Conservation (phyloP, 78 protist genomes). For the Cavenderia fasciculata region DNA sequence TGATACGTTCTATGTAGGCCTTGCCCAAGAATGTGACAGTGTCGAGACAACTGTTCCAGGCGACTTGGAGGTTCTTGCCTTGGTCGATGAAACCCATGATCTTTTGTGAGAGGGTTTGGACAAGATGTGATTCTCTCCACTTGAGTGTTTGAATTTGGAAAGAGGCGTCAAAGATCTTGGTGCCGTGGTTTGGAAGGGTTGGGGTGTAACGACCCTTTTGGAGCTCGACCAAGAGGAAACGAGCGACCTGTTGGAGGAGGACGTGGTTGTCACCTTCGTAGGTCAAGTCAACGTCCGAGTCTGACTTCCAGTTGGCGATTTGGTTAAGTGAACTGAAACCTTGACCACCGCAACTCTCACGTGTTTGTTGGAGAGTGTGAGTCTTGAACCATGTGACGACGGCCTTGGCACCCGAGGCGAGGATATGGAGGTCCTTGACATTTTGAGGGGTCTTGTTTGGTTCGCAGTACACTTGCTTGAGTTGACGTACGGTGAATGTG, state of each 20-base stretch:
- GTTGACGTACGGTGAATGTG: slow-evolving; percentile 10
- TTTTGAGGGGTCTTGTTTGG: slow-evolving; percentile 73
- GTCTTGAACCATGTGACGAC: slow-evolving; percentile 70
- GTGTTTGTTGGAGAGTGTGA: slow-evolving; percentile 31
- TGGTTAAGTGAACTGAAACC: slow-evolving; percentile 76
- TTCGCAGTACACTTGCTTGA: slow-evolving; percentile 65
- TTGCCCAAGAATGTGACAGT: slow-evolving; percentile 30
- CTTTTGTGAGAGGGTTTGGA: slow-evolving; percentile 23
- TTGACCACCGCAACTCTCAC: slow-evolving; percentile 84
- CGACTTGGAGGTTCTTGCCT: slow-evolving; percentile 42
- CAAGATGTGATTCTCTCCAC: slow-evolving; percentile 63
- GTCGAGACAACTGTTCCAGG: slow-evolving; percentile 44
- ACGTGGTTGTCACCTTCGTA: slow-evolving; percentile 82
- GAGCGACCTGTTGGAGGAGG: slow-evolving; percentile 76
- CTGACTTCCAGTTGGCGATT: slow-evolving; percentile 36
- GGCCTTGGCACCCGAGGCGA: slow-evolving; percentile 73
- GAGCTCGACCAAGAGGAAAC: slow-evolving; percentile 54
- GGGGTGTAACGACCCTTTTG: slow-evolving; percentile 73
- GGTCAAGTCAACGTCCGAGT: slow-evolving; percentile 75
- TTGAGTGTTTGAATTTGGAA: slow-evolving; percentile 70
- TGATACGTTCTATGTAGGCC: slow-evolving; percentile 65
- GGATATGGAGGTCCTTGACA: slow-evolving; percentile 54
- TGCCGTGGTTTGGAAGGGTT: slow-evolving; percentile 15
- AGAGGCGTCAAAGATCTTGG: not conserved
- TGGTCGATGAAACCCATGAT: slow-evolving; percentile 45